Percentiles rank a stretch among this genome's conserved stretches.
phyloP scores from a whole-genome alignment of 495 filamentous ascomycete genomes.

The Xylaria telfairii region DNA sequence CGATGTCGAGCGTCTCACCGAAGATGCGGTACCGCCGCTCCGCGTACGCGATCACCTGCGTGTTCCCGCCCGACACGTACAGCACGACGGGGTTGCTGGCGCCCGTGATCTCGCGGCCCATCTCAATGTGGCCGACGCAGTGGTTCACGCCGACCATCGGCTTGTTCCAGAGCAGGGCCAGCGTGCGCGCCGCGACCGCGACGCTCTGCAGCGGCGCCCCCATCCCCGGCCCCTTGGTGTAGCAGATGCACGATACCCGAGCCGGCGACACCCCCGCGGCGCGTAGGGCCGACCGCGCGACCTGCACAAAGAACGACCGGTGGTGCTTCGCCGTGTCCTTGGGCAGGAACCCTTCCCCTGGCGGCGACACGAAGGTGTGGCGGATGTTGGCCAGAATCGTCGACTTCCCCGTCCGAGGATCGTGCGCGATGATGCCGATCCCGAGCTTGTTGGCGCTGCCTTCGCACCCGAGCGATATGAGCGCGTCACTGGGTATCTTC shows the following conservation, averaged over 20 bases:
- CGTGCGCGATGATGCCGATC: conserved; percentile 89
- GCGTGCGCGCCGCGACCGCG: conserved; percentile 81
- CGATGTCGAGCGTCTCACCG: conserved; percentile 95
- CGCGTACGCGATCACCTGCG: conserved; percentile 96
- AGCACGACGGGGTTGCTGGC: conserved; percentile 92
- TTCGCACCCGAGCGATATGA: conserved; percentile 89
- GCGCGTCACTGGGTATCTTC: conserved; percentile 32
- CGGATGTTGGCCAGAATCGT: conserved; percentile 91
- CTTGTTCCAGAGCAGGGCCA: conserved; percentile 86
- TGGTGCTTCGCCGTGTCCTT: conserved; percentile 96
- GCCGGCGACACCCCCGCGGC: conserved; percentile 65
- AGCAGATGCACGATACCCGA: conserved; percentile 89
- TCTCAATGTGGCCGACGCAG: conserved; percentile 98
- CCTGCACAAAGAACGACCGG: conserved; percentile 77
- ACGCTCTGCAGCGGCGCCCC: conserved; percentile 91
- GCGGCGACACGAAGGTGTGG: conserved; percentile 90
- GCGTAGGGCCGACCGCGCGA: conserved; percentile 77
- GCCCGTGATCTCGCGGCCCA: conserved; percentile 93
- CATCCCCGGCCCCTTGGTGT: conserved; percentile 95
- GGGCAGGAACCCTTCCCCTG: conserved; percentile 92
- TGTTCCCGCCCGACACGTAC: conserved; percentile 96
- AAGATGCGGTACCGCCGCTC: conserved; percentile 95
- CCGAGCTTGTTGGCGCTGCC: conserved; percentile 98
- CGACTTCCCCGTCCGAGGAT: conserved; percentile 61
- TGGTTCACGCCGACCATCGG: conserved; percentile 92